Evolutionary conservation across 163 green algal species (phyloP).

Genomic region (Scenedesmus sp.): DNA sequence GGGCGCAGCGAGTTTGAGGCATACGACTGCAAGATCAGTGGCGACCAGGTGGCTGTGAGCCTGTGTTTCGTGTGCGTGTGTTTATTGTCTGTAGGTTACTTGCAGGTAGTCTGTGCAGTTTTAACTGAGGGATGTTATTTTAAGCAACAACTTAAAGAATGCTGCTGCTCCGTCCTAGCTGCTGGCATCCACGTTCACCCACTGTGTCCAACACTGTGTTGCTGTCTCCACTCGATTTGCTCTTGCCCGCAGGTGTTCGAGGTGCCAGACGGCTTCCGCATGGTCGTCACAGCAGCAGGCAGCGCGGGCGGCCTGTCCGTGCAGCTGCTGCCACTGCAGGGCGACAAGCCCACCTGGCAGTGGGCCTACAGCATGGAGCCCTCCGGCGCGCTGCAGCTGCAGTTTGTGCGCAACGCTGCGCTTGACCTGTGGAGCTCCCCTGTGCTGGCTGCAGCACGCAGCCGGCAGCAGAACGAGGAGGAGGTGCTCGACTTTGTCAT

Average conservation of each 20-base stretch:
- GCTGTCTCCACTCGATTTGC: neutral
- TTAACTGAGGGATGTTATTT: too few relatives aligned
- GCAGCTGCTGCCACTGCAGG: conserved; percentile 32
- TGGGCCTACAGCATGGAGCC: conserved; percentile 63
- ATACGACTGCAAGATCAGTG: neutral
- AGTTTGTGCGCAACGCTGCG: conserved; percentile 53
- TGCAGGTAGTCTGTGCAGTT: too few relatives aligned
- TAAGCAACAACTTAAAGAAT: too few relatives aligned
- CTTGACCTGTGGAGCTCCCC: conserved; percentile 34
- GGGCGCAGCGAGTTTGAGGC: neutral
- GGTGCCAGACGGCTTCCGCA: conserved; percentile 74
- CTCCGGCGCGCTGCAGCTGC: conserved; percentile 48
- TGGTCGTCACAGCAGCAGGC: conserved; percentile 55
- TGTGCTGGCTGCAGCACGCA: conserved; percentile 30
- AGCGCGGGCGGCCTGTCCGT: neutral
- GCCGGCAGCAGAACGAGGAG: conserved; percentile 44
- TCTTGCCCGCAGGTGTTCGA: conserved; percentile 63
- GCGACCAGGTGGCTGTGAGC: neutral
- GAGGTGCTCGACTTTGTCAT: conserved; percentile 62
- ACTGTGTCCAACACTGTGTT: neutral
- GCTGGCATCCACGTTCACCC: too few relatives aligned
- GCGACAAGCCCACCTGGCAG: conserved; percentile 60
- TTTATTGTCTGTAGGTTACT: too few relatives aligned
- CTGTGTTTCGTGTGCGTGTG: too few relatives aligned
- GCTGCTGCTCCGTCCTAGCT: too few relatives aligned